Evolutionary conservation across 1,139 yeast species (phyloP), one percentile per base, ranked within the genome.

Genomic region (Scheffersomyces insectosa): DNA sequence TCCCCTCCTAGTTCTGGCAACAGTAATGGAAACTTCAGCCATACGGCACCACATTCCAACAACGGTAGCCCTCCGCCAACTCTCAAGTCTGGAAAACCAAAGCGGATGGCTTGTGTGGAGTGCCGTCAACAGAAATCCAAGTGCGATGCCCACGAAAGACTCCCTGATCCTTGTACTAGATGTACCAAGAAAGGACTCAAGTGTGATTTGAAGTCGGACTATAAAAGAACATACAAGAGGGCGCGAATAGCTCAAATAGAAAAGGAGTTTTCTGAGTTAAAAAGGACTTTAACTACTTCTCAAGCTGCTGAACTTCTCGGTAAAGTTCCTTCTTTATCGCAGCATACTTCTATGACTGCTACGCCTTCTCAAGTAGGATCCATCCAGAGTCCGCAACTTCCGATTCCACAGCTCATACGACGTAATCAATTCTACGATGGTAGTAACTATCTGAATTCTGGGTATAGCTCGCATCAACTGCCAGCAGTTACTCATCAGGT

Each of bases 71-170:
- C 49, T 2, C 46, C 45, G 14, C 38, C 43, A n/a, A 29, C 41
- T 42, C 25, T 33, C 28, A 62, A 62, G 45, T 35, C 57, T 3
- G 62, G 60, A 4, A 66, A 57, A 43, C 58, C 60, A 12, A 84
- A 83, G 58, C 77, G 84, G 48, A 83, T 90, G 62, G 98, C 98
- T 0, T 93, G 99, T 69, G 90, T 88, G 2, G 97, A 91, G 59
- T 93, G 99, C 60, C 79, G 99, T 14, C 99, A 93, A 63, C 99
- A 93, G 61, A 93, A 93, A 65, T 64, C 93, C 23, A 80, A 85
- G 51, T 93, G 98, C 66, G 95, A 89, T 62, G 96, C 97, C 8
- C 82, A 78, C 48, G 90, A 85, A 47, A 75, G 72, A 42, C 80
- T 82, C 36, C 96, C 97, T 0, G 71, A 72, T n/a, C 87, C 97